Evolutionary conservation across 192 early-diverging fungal species (phyloP).

Genomic region (Dissophora globulifera): DNA sequence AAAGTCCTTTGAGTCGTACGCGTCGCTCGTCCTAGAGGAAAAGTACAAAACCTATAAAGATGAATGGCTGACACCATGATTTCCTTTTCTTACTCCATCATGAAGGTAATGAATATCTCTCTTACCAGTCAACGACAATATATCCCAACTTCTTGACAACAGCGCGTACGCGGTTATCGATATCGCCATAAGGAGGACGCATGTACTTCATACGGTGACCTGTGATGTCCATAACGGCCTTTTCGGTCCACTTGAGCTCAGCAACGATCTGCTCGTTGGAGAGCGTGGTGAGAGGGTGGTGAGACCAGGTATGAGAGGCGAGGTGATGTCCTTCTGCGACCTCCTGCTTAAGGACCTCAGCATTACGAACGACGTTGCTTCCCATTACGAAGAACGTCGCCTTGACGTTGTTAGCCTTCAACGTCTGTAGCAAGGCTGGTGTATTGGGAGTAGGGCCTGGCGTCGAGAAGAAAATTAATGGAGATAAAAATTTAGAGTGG

Average conservation of each 20-base stretch:
- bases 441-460: slow-evolving; percentile 60
- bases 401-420: slow-evolving; percentile 56
- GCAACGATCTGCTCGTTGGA: slow-evolving; percentile 68
- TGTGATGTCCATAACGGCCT: slow-evolving; percentile 53
- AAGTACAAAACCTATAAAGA: too few species aligned
- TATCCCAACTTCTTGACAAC: slow-evolving; percentile 65
- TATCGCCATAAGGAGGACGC: slow-evolving; percentile 68
- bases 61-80: too few species aligned
- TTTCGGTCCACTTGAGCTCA: slow-evolving; percentile 66
- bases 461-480: background rate
- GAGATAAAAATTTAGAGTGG: too few species aligned
- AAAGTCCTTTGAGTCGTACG: slow-evolving; percentile 63
- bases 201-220: slow-evolving; percentile 60
- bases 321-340: slow-evolving; percentile 56
- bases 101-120: too few species aligned
- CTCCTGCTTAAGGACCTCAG: slow-evolving; percentile 52
- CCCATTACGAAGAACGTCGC: slow-evolving; percentile 66
- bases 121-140: slow-evolving; percentile 46
- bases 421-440: slow-evolving; percentile 42
- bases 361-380: slow-evolving; percentile 53
- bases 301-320: slow-evolving; percentile 64
- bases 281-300: slow-evolving; percentile 61
- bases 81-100: too few species aligned
- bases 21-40: slow-evolving; percentile 51
- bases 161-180: slow-evolving; percentile 66